Percentiles rank a stretch among this genome's conserved stretches.
Evolutionary conservation across 1,139 yeast species (phyloP).

Genomic region (Suhomyces chickasaworum): DNA sequence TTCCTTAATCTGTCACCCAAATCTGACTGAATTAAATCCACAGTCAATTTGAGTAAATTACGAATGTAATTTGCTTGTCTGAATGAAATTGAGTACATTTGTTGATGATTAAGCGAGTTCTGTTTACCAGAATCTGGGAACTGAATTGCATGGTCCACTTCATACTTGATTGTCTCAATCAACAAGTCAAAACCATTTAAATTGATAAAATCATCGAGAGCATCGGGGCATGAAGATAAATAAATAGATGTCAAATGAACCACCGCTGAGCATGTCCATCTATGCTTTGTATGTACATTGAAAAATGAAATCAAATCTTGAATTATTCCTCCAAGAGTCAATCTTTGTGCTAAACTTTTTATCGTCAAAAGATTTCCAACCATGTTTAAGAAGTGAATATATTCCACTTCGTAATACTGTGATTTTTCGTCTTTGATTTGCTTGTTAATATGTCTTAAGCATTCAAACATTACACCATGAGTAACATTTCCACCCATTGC

Average conservation of each 20-base stretch:
- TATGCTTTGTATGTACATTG: slow-evolving; percentile 49
- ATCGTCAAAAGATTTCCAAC: slow-evolving; percentile 60
- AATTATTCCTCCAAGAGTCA: slow-evolving; percentile 70
- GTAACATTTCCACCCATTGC: slow-evolving; percentile 89
- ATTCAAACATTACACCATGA: slow-evolving; percentile 80
- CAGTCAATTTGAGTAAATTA: slow-evolving; percentile 60
- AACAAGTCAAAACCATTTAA: slow-evolving; percentile 66
- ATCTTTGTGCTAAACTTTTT: slow-evolving; percentile 47
- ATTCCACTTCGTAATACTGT: slow-evolving; percentile 46
- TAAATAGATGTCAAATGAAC: slow-evolving; percentile 62
- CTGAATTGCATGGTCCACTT: slow-evolving; percentile 64
- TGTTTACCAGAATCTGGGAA: slow-evolving; percentile 41
- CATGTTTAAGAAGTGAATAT: slow-evolving; percentile 57
- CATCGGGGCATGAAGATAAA: slow-evolving; percentile 47
- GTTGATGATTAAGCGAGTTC: slow-evolving; percentile 52
- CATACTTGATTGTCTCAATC: slow-evolving; percentile 63
- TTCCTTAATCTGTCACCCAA: slow-evolving; percentile 85
- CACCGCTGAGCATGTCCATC: slow-evolving; percentile 67
- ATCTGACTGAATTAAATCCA: slow-evolving; percentile 67
- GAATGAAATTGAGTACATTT: slow-evolving; percentile 56
- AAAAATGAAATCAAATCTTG: slow-evolving; percentile 67
- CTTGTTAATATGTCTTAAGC: slow-evolving; percentile 61
- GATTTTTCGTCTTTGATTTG: slow-evolving; percentile 41
- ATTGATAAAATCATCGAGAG: slow-evolving; percentile 62
- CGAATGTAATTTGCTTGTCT: slow-evolving; percentile 64